Evolutionary conservation across 495 filamentous ascomycete genomes (phyloP).

Genomic region (Trichoderma orchidacearum): DNA sequence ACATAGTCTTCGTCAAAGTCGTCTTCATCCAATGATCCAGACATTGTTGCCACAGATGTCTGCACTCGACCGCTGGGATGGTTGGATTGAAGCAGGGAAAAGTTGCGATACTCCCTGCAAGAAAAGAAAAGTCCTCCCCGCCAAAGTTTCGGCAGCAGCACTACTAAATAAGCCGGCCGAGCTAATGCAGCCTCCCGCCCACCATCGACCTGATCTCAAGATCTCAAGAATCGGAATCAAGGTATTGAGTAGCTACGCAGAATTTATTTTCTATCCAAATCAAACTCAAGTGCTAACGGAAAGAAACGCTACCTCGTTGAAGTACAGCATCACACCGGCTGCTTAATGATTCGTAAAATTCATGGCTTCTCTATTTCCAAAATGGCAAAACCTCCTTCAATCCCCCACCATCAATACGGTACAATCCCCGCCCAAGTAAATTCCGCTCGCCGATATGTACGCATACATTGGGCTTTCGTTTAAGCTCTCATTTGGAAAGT

Average conservation of each 20-base stretch:
- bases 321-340: no score
- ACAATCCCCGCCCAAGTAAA: not conserved
- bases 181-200: no score
- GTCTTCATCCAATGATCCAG: constrained; percentile 35
- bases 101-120: no score
- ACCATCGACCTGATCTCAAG: no score
- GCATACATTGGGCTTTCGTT: not conserved
- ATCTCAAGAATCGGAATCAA: no score
- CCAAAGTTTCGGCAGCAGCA: no score
- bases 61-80: not conserved
- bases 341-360: not conserved
- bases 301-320: no score
- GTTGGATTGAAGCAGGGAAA: not conserved
- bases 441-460: not conserved
- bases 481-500: not conserved
- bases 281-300: no score
- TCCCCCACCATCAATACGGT: not conserved
- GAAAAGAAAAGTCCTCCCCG: no score
- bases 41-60: constrained; percentile 18
- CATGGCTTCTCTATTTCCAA: not conserved
- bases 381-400: not conserved
- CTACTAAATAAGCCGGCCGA: no score
- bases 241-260: no score
- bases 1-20: constrained; percentile 16
- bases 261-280: no score